Evolutionary conservation across 1,284 basidiomycete genomes (phyloP).

Genomic region (Marasmius oreades): DNA sequence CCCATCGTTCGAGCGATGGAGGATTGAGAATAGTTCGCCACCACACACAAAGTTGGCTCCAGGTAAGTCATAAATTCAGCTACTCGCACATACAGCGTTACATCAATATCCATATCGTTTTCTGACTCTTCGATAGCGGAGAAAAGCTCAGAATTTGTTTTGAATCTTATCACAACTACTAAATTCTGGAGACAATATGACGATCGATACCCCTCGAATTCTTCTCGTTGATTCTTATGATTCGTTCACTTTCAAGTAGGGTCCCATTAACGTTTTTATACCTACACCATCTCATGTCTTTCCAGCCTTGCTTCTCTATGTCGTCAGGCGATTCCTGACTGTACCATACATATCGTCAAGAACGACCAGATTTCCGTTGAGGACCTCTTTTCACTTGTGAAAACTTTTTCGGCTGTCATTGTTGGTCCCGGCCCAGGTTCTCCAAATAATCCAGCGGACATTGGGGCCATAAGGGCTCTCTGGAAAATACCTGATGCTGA

Average conservation of each 20-base stretch:
- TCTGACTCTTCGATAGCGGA: too few relatives aligned
- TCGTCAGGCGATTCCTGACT: conserved; percentile 54
- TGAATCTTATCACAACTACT: too few relatives aligned
- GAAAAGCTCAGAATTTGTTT: too few relatives aligned
- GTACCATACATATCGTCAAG: conserved; percentile 64
- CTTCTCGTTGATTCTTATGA: conserved; percentile 82
- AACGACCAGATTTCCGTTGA: conserved; percentile 58
- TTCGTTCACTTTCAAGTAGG: conserved; percentile 83
- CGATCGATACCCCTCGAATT: conserved; percentile 38
- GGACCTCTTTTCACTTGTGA: conserved; percentile 48
- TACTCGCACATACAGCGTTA: too few relatives aligned
- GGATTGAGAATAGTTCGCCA: too few relatives aligned
- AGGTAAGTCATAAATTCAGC: too few relatives aligned
- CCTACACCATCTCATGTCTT: background rate
- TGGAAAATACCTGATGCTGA: conserved; percentile 55
- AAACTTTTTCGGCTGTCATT: conserved; percentile 63
- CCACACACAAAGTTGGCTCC: too few relatives aligned
- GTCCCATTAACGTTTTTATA: conserved; percentile 11
- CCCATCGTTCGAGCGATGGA: too few relatives aligned
- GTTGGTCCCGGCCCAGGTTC: conserved; percentile 82
- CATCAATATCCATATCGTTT: too few relatives aligned
- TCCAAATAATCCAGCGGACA: conserved; percentile 58
- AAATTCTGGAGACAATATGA: too few relatives aligned
- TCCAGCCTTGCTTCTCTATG: conserved; percentile 63
- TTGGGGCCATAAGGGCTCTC: conserved; percentile 63